Conservation (phyloP, 116 monocot genomes). For the Papilionanthe hybrid region DNA sequence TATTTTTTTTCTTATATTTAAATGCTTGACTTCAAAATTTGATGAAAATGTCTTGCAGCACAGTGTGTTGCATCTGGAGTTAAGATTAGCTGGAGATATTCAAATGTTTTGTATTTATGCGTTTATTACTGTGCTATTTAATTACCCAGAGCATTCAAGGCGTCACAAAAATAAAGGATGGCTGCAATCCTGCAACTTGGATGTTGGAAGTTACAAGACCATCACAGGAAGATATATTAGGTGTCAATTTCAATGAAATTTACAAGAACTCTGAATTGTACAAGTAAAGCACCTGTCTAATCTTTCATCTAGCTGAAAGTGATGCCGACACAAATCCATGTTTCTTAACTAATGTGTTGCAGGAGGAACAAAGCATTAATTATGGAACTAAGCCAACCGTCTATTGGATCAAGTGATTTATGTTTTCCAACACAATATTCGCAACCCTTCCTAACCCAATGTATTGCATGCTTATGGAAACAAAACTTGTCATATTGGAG, state of each 20-base stretch:
- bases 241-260: conserved; percentile 30
- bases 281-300: not conserved
- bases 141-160: conserved; percentile 23
- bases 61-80: too few species aligned
- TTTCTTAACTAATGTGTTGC: conserved; percentile 2
- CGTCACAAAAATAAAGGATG: conserved; percentile 37
- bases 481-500: conserved; percentile 37
- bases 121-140: too few species aligned
- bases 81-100: too few species aligned
- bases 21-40: too few species aligned
- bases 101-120: too few species aligned
- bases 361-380: conserved; percentile 50
- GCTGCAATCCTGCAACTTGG: conserved; percentile 60
- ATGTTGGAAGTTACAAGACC: conserved; percentile 36
- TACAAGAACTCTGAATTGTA: conserved; percentile 46
- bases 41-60: too few species aligned
- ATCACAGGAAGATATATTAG: conserved; percentile 33
- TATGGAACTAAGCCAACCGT: conserved; percentile 31
- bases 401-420: conserved; percentile 27
- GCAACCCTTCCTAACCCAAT: conserved; percentile 8
- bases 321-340: not conserved
- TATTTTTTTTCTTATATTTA: too few species aligned
- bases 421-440: conserved; percentile 40
- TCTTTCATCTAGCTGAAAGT: not conserved
- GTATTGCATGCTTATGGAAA: conserved; percentile 20